Base-by-base conservation (phyloP, 2,329 filamentous ascomycete genomes). In the Xylariomycetidae sp. region DNA sequence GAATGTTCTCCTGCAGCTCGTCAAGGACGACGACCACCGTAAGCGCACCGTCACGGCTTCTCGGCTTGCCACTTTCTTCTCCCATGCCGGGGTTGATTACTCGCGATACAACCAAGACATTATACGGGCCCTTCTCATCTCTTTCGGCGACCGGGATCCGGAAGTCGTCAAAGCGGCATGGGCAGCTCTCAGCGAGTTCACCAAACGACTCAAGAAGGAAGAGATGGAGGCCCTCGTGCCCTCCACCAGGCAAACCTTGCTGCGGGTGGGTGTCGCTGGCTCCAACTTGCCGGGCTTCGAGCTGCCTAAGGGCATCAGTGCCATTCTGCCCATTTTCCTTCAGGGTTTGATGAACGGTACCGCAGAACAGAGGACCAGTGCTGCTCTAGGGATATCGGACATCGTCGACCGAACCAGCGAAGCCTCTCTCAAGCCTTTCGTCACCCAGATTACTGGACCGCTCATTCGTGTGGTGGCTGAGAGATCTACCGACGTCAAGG, bases 301-400 rank as follows among this genome's bases (percentile, higher is more conserved):
- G 49, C 67, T 96, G 36, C 92, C 90, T 2, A 98, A 96, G 74
- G 93, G 93, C 42, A 95, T 98, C 70, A 94, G 88, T 54, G 89
- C 92, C 42, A 82, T 98, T 44, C 65, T 98, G 40, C 92, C 93
- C 2, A 96, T 98, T 46, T 96, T 98, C 74, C 63, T 96, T 54
- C 93, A 98, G 57, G 92, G 92, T 62, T 72, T 98, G 46, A 94
- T 98, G 82, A 96, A 98, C 52, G 93, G 92, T 37, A 89, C 84
- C 23, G 70, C 85, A 12, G 92, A 98, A 5, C 92, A 98, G 65
- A 77, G 89, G 57, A 92, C 87, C 17, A 85, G 93, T 57, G 80
- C 92, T 37, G 92, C 93, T 28, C 71, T 96, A 42, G 92, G 86
- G 36, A 93, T 98, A 48, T 94, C 89, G 3, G 93, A 98, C 56